Percentiles rank a stretch among this genome's conserved stretches.
Evolutionary conservation across 169 alveolate genomes (phyloP).

Genomic region (Eimeria zaria): DNA sequence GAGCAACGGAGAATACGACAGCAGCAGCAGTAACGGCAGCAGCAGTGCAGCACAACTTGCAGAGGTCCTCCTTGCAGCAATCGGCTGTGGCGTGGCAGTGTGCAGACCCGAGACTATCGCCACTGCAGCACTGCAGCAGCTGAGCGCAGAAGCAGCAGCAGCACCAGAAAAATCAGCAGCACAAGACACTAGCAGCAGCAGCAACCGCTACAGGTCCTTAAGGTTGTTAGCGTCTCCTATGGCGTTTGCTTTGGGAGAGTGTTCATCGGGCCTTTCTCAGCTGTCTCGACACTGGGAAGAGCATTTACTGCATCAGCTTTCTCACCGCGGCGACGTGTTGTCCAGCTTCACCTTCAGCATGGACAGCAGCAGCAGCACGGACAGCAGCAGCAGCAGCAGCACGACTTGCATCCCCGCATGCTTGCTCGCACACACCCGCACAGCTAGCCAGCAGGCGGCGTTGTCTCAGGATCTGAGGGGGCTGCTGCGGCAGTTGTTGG

Average conservation of each 20-base stretch:
- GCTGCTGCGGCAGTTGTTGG: constrained; percentile 52
- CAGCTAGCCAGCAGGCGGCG: constrained; percentile 31
- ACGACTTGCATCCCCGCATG: background rate
- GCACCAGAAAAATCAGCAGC: constrained; percentile 5
- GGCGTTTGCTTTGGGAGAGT: constrained; percentile 60
- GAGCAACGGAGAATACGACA: background rate
- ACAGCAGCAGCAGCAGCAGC: constrained; percentile 17
- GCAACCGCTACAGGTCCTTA: background rate
- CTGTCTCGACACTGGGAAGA: constrained; percentile 61
- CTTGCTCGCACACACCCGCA: background rate
- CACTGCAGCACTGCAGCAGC: constrained; percentile 68
- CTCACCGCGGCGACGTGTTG: background rate
- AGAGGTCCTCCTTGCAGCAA: constrained; percentile 54
- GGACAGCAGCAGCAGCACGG: constrained; percentile 2
- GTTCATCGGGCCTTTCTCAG: constrained; percentile 74
- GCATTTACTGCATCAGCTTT: constrained; percentile 52
- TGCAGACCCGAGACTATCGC: constrained; percentile 60
- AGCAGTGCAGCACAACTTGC: constrained; percentile 41
- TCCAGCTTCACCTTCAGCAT: background rate
- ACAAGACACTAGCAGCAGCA: background rate
- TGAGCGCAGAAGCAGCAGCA: constrained; percentile 12
- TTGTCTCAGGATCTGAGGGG: constrained; percentile 50
- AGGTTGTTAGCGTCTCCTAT: constrained; percentile 42
- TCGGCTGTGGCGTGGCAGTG: constrained; percentile 73
- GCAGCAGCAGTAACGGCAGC: constrained; percentile 59